Conservation (phyloP, 2,329 filamentous ascomycete species). For the Calcarisporium arbuscula region DNA sequence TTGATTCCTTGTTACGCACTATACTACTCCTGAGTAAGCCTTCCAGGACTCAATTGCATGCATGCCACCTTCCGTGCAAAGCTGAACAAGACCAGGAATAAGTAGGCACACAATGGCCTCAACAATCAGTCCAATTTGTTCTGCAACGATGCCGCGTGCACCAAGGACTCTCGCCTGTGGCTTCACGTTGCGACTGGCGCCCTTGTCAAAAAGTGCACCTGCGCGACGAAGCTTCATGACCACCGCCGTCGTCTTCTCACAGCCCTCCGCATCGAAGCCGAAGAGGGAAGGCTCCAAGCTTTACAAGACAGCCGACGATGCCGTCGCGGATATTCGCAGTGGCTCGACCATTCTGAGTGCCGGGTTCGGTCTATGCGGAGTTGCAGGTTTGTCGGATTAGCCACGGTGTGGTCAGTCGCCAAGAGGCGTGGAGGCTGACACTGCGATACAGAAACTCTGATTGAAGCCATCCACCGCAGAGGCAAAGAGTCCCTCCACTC, state of each 20-base stretch:
- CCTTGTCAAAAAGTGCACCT: background rate
- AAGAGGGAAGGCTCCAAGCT: constrained; percentile 38
- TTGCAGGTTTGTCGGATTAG: constrained; percentile 51
- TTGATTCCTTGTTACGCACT: no score
- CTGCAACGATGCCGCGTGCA: background rate
- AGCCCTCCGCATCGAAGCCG: no score
- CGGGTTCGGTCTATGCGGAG: constrained; percentile 77
- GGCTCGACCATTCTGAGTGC: constrained; percentile 67
- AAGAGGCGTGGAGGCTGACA: no score
- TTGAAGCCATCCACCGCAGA: constrained; percentile 57
- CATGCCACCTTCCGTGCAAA: no score
- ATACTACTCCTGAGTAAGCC: no score
- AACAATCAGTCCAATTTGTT: constrained; percentile 1
- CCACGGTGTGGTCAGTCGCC: no score
- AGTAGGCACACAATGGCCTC: background rate
- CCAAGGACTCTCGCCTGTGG: background rate
- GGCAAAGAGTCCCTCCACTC: constrained; percentile 56
- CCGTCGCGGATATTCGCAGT: constrained; percentile 64
- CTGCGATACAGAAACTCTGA: constrained; percentile 67
- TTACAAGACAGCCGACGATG: constrained; percentile 54
- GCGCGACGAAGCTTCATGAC: constrained; percentile 6
- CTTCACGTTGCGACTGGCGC: constrained; percentile 2
- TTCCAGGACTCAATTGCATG: no score
- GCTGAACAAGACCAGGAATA: no score
- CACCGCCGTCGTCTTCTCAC: constrained; percentile 6